Conservation (phyloP, 2,329 filamentous ascomycete genomes). For the Gnomoniopsis sp. region DNA sequence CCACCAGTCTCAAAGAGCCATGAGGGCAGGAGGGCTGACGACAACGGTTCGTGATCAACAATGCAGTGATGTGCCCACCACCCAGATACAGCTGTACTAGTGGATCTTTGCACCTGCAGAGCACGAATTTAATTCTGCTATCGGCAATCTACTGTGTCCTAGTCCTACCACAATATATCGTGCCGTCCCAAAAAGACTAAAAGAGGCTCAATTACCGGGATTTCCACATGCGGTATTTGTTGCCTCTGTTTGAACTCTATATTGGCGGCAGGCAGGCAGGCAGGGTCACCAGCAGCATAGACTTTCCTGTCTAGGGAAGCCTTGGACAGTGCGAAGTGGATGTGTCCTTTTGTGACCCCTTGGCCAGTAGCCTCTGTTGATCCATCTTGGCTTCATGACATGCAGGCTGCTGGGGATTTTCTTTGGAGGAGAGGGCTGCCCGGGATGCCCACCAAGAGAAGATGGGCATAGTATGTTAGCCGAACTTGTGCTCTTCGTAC, state of each 20-base stretch:
- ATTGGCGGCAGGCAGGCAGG: background rate
- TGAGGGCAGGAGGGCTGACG: too few species aligned
- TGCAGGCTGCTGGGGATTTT: background rate
- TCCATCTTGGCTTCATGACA: background rate
- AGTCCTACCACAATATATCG: background rate
- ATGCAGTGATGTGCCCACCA: too few species aligned
- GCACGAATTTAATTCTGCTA: too few species aligned
- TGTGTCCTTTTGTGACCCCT: background rate
- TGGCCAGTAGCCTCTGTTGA: background rate
- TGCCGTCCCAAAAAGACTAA: background rate
- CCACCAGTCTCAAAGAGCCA: too few species aligned
- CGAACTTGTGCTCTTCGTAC: background rate
- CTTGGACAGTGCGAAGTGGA: conserved; percentile 9
- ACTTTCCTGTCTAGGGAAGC: conserved; percentile 6
- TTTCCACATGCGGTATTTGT: background rate
- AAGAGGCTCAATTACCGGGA: background rate
- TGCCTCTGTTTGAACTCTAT: background rate
- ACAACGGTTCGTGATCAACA: too few species aligned
- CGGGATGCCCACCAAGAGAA: background rate
- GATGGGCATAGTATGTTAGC: background rate
- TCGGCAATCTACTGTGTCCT: too few species aligned
- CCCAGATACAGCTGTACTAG: too few species aligned
- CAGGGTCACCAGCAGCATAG: background rate
- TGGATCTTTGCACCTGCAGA: too few species aligned
- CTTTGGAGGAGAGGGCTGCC: background rate